Evolutionary conservation across 2,329 filamentous ascomycete genomes (phyloP), one percentile per base, ranked within the genome.

Genomic region (Diaporthe citrichinensis): DNA sequence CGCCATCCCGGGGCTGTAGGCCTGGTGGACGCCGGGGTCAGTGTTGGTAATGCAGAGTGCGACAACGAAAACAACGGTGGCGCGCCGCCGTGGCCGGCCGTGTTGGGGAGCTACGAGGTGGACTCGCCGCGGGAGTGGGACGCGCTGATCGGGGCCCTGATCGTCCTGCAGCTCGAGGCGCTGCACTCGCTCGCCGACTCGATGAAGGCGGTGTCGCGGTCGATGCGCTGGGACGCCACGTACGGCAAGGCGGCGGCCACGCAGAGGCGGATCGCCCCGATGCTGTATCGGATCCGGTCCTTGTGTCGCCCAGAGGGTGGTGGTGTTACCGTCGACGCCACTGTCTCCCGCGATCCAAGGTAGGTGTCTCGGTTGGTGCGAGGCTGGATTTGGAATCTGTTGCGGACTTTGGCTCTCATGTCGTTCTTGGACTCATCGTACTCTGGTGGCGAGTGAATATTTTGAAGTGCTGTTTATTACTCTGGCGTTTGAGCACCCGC

Each of bases 41-140:
- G n/a, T n/a, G n/a, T n/a, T n/a, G n/a, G n/a, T n/a, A n/a, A n/a
- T n/a, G n/a, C 31, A 20, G 36, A 6, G 3, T 8, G n/a, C 14
- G n/a, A 10, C 15, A 14, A 7, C 6, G 46, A 23, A 14, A 12
- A 28, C 14, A 23, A 20, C 28, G 15, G 17, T 41, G 39, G 36
- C 28, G 59, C 41, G 23, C 36, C 25, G 25, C 39, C 59, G 14
- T 41, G 36, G 59, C 34, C 59, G n/a, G 49, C 62, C 17, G 58
- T 68, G 20, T 68, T 76, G 41, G 74, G 74, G 23, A 71, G 76
- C 41, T 74, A 74, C 53, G 65, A 75, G 57, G 71, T 76, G 17
- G 74, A 76, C 57, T 74, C 62, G 15, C 41, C 65, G 8, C 25
- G 46, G 44, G 74, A 76, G 46, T 77, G 71, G 76, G 51, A 72